Conservation (phyloP, 345 rosid species). For the Brassica juncea region DNA sequence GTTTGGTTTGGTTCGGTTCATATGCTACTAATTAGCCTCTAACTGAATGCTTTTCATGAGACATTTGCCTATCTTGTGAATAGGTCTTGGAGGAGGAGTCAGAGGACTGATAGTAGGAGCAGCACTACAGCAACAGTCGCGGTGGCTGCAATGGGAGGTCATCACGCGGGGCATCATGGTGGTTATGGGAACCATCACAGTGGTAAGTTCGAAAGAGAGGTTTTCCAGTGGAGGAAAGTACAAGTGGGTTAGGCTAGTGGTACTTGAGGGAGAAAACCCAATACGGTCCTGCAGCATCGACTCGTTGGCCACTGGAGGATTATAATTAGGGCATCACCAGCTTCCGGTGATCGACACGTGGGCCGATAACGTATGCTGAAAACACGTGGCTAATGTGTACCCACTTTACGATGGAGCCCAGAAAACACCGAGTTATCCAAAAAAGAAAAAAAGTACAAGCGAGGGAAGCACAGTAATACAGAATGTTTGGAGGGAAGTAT, state of each 20-base stretch:
- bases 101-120: constrained; percentile 84
- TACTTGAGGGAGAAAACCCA: no score
- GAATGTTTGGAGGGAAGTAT: constrained; percentile 33
- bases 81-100: constrained; percentile 65
- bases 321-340: no score
- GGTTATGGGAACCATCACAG: constrained; percentile 30
- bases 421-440: no score
- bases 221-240: constrained; percentile 24
- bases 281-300: no score
- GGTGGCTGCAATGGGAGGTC: constrained; percentile 76
- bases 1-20: neutral
- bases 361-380: no score
- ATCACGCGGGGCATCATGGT: constrained; percentile 49
- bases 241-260: no score
- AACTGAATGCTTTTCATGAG: neutral
- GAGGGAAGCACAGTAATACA: constrained; percentile 29
- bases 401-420: no score
- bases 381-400: no score
- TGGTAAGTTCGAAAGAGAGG: constrained; percentile 35
- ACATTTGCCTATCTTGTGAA: neutral
- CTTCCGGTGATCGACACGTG: no score
- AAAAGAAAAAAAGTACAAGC: constrained; percentile 6
- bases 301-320: no score
- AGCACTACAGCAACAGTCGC: constrained; percentile 58
- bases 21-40: neutral